Evolutionary conservation across 805 yeast genomes (phyloP).

Genomic region (Candida insectalens): DNA sequence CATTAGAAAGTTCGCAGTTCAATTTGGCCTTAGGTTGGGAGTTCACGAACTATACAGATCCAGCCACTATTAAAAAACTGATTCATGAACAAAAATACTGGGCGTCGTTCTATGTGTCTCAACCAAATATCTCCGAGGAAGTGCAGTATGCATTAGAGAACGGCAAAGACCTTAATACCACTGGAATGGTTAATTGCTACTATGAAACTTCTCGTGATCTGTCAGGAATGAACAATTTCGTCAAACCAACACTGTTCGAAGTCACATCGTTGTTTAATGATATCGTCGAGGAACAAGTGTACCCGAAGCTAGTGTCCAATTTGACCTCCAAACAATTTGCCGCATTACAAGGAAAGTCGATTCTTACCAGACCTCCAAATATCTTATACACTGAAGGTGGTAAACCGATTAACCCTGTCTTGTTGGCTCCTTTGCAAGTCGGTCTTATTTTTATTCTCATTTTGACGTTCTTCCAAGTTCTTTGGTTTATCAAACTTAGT

Average conservation of each 20-base stretch:
- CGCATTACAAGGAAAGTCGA: slow-evolving; percentile 11
- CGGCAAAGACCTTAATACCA: slow-evolving; percentile 15
- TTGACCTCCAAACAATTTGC: slow-evolving; percentile 16
- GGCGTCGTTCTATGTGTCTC: slow-evolving; percentile 47
- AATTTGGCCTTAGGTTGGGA: slow-evolving; percentile 28
- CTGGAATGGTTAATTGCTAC: slow-evolving; percentile 16
- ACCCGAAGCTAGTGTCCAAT: slow-evolving; percentile 20
- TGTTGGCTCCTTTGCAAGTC: slow-evolving; percentile 62
- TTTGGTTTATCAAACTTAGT: slow-evolving; percentile 49
- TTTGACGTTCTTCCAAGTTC: slow-evolving; percentile 62
- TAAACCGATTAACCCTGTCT: slow-evolving; percentile 31
- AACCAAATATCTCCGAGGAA: slow-evolving; percentile 32
- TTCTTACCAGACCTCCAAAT: slow-evolving; percentile 14
- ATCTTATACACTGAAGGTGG: slow-evolving; percentile 27
- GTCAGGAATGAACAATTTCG: slow-evolving; percentile 32
- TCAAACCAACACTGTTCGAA: slow-evolving; percentile 31
- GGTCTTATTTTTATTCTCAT: slow-evolving; percentile 68
- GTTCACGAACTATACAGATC: slow-evolving; percentile 15
- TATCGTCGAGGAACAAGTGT: slow-evolving; percentile 9
- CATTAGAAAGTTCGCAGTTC: slow-evolving; percentile 8
- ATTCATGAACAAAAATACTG: slow-evolving; percentile 52
- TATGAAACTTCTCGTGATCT: slow-evolving; percentile 63
- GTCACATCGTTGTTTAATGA: slow-evolving; percentile 25
- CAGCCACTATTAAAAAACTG: slow-evolving; percentile 29
- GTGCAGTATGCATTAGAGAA: slow-evolving; percentile 33